phyloP scores from a whole-genome alignment of 83 land plant species.

The Picea engelmannii region DNA sequence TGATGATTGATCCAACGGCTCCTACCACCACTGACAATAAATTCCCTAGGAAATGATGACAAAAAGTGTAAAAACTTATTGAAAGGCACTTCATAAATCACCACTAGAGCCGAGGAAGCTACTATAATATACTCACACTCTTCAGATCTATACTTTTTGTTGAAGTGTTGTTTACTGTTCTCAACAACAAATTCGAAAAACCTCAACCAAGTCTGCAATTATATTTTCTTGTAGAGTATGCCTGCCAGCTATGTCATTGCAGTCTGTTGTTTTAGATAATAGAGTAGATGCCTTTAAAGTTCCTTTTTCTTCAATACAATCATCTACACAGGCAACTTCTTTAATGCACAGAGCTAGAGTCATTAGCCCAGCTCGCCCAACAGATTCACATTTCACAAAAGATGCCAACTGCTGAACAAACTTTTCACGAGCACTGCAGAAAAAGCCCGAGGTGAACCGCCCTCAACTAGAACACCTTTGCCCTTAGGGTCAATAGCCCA shows the following conservation, averaged over 20 bases:
- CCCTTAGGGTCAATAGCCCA: no score
- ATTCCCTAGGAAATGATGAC: constrained; percentile 57
- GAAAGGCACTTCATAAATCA: constrained; percentile 35
- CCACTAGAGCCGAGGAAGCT: constrained; percentile 40
- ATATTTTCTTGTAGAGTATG: neutral
- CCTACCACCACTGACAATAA: constrained; percentile 32
- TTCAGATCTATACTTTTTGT: constrained; percentile 1
- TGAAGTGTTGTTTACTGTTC: constrained; percentile 72
- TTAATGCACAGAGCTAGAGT: constrained; percentile 57
- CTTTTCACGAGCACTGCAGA: constrained; percentile 4
- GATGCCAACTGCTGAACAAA: constrained; percentile 45
- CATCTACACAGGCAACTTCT: constrained; percentile 41
- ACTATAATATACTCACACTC: constrained; percentile 56
- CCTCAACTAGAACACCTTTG: no score
- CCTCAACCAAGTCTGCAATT: constrained; percentile 41
- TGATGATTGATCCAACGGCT: no score
- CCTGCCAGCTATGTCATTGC: neutral
- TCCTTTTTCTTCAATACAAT: constrained; percentile 4
- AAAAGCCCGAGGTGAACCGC: no score
- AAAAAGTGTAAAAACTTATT: constrained; percentile 53
- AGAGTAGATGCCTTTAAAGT: neutral
- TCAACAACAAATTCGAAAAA: constrained; percentile 48
- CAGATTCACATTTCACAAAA: constrained; percentile 39
- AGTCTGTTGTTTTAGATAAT: neutral
- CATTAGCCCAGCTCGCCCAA: constrained; percentile 73